Evolutionary conservation across 2,329 filamentous ascomycete species (phyloP).

Genomic region (Diaporthe sp.): DNA sequence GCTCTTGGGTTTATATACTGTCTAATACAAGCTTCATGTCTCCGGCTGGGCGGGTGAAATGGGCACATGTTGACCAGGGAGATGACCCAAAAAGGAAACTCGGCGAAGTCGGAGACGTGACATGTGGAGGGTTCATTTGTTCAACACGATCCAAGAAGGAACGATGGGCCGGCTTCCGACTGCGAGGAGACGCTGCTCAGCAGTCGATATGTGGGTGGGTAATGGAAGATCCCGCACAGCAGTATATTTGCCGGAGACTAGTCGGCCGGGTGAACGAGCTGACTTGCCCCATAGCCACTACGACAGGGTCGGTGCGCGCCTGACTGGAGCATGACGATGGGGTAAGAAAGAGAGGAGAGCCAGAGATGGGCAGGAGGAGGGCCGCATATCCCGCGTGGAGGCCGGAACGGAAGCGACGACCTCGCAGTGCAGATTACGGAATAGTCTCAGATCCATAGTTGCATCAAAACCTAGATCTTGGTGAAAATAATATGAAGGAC

Average conservation of each 20-base stretch:
- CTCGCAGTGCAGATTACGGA: not conserved
- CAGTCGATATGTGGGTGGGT: not conserved
- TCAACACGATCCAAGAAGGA: slow-evolving; percentile 25
- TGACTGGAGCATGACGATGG: not conserved
- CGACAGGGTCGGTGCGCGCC: slow-evolving; percentile 4
- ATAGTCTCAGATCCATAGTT: slow-evolving; percentile 21
- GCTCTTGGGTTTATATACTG: slow-evolving; percentile 16
- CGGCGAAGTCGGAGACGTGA: slow-evolving; percentile 26
- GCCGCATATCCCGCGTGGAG: not conserved
- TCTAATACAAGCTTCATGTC: not conserved
- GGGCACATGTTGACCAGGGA: slow-evolving; percentile 13
- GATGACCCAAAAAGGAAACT: slow-evolving; percentile 19
- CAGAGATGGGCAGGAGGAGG: not conserved
- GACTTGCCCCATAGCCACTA: not conserved
- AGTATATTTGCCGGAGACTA: slow-evolving; percentile 18
- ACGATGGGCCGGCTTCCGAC: slow-evolving; percentile 34
- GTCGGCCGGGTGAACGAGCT: not conserved
- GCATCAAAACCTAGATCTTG: slow-evolving; percentile 7
- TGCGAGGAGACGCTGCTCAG: not conserved
- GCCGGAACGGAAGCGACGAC: slow-evolving; percentile 1
- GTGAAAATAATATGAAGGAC: slow-evolving; percentile 13
- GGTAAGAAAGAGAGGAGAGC: not conserved
- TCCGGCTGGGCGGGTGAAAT: not conserved
- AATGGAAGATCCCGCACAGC: not conserved
- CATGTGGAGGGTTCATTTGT: slow-evolving; percentile 24